These are phyloP conservation scores for Petasospora fabianii DNA, from an alignment of 1,139 yeast genomes.

Conservation along the genomic window DNA sequence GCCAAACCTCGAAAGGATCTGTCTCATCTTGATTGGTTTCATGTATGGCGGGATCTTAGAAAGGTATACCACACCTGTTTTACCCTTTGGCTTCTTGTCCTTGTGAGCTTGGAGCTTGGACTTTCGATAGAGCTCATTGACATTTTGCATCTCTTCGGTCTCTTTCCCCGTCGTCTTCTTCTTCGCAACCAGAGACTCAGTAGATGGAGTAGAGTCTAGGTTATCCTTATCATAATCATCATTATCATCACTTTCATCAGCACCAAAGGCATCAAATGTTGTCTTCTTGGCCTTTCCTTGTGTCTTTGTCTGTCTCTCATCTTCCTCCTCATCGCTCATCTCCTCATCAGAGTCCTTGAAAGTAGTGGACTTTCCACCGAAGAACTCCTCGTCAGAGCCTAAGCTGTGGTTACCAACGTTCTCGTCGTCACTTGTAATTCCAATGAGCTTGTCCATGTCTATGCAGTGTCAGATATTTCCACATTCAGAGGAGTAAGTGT, in stretches of 20 bases:
- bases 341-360: slow-evolving; percentile 15
- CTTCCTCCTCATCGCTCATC: slow-evolving; percentile 11
- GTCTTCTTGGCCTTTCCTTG: slow-evolving; percentile 10
- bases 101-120: slow-evolving; percentile 53
- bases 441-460: slow-evolving; percentile 23
- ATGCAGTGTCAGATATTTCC: not conserved
- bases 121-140: slow-evolving; percentile 28
- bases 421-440: slow-evolving; percentile 14
- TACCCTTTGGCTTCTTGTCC: slow-evolving; percentile 55
- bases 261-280: slow-evolving; percentile 20
- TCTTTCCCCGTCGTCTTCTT: slow-evolving; percentile 13
- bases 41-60: slow-evolving; percentile 94
- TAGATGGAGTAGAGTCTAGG: not conserved
- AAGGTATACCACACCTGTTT: slow-evolving; percentile 87
- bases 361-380: slow-evolving; percentile 2
- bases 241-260: slow-evolving; percentile 13
- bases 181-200: not conserved
- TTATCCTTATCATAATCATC: slow-evolving; percentile 17
- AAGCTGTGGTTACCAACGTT: slow-evolving; percentile 9
- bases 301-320: not conserved
- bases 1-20: slow-evolving; percentile 78
- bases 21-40: slow-evolving; percentile 90
- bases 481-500: no score
- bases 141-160: slow-evolving; percentile 25
- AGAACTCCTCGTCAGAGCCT: slow-evolving; percentile 26